These are phyloP conservation scores for Tolypocladium endophyticum DNA, from an alignment of 2,329 filamentous ascomycete species.

Conservation along the genomic window DNA sequence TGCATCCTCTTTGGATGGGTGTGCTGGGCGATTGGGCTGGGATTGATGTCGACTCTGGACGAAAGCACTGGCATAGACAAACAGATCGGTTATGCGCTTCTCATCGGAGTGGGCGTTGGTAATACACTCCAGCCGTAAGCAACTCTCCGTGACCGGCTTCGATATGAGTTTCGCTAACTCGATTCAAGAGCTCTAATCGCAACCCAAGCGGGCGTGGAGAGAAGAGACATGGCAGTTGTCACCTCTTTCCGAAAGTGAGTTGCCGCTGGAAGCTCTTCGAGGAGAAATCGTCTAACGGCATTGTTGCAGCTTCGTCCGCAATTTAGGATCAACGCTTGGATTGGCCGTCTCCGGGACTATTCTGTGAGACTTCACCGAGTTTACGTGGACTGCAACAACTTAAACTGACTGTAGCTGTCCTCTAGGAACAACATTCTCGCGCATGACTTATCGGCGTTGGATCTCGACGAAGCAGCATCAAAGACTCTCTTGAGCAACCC, in stretches of 20 bases:
- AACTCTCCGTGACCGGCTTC: background rate
- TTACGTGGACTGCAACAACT: background rate
- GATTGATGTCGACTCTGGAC: conserved; percentile 40
- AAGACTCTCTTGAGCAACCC: conserved; percentile 22
- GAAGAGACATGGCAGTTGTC: conserved; percentile 30
- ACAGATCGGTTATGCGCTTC: conserved; percentile 41
- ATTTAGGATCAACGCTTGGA: conserved; percentile 26
- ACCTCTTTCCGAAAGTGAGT: conserved; percentile 32
- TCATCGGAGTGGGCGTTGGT: conserved; percentile 41
- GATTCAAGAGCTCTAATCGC: conserved; percentile 33
- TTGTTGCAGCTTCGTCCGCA: conserved; percentile 24
- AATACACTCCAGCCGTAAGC: conserved; percentile 39
- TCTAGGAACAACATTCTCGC: conserved; percentile 26
- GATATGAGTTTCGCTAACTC: background rate
- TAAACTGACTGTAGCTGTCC: background rate
- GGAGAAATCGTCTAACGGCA: background rate
- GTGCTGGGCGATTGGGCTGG: conserved; percentile 40
- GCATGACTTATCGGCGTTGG: conserved; percentile 14
- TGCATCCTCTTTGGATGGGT: conserved; percentile 43
- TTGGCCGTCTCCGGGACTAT: conserved; percentile 28
- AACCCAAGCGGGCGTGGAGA: conserved; percentile 45
- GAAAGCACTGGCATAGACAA: conserved; percentile 36
- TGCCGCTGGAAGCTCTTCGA: background rate
- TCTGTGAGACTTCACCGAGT: conserved; percentile 14
- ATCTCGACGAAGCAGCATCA: conserved; percentile 9